Percentiles rank a stretch among this genome's conserved stretches.
phyloP scores from a whole-genome alignment of 2,329 filamentous ascomycete species.

The Scedosporium aurantiacum region DNA sequence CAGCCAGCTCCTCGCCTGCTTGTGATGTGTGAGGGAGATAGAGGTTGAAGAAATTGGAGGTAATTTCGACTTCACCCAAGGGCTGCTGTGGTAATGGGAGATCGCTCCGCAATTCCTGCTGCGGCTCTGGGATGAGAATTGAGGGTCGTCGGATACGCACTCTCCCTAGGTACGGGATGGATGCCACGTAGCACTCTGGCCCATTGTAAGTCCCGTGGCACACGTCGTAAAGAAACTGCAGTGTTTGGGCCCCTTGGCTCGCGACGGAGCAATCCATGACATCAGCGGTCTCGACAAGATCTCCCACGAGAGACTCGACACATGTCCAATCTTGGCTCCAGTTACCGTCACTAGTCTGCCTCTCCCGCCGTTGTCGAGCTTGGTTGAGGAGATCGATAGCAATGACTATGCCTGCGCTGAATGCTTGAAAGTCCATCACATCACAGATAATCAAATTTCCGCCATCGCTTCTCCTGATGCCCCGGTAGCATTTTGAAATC shows the following conservation, averaged over 20 bases:
- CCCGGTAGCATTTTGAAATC: constrained; percentile 24
- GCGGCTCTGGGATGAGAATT: neutral
- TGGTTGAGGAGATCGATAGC: constrained; percentile 27
- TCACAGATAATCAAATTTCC: constrained; percentile 24
- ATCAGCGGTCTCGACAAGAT: neutral
- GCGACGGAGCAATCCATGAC: constrained; percentile 28
- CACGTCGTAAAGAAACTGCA: constrained; percentile 24
- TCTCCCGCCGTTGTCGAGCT: constrained; percentile 10
- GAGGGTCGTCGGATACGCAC: constrained; percentile 4
- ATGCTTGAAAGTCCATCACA: constrained; percentile 34
- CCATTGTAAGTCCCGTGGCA: constrained; percentile 14
- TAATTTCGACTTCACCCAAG: neutral
- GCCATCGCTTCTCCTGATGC: constrained; percentile 14
- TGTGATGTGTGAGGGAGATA: neutral
- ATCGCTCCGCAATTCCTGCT: neutral
- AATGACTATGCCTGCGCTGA: constrained; percentile 32
- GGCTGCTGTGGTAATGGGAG: neutral
- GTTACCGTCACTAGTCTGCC: neutral
- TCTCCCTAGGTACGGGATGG: constrained; percentile 33
- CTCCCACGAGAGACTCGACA: neutral
- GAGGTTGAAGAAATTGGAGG: neutral
- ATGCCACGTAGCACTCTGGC: constrained; percentile 23
- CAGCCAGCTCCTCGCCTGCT: neutral
- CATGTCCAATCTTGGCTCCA: neutral
- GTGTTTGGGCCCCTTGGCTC: constrained; percentile 27